Percentiles rank a stretch among this genome's conserved stretches.
Conservation (phyloP, 306 rosid species). For the Prunus salicina region DNA sequence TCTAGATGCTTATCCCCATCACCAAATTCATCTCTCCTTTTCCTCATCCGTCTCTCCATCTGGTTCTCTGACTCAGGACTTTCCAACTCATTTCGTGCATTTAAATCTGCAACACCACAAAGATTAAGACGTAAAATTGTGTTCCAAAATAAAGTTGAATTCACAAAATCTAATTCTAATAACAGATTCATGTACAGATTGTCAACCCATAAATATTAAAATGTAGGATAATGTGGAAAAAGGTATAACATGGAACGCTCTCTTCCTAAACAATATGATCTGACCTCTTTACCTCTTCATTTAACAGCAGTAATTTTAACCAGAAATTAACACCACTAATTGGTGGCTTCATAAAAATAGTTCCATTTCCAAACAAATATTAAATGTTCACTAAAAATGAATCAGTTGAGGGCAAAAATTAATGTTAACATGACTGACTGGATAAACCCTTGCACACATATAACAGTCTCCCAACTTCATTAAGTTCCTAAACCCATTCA, state of each 20-base stretch:
- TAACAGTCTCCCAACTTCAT: background rate
- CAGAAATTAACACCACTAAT: background rate
- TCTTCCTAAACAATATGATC: background rate
- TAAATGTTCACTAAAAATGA: background rate
- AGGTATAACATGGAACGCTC: background rate
- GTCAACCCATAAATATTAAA: background rate
- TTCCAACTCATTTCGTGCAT: constrained; percentile 54
- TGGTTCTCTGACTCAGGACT: constrained; percentile 71
- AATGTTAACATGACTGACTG: background rate
- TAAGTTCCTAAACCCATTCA: background rate
- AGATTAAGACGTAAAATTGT: constrained; percentile 18
- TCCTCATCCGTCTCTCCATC: constrained; percentile 63
- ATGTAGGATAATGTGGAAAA: background rate
- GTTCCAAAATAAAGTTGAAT: constrained; percentile 5
- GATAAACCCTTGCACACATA: background rate
- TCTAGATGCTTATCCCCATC: constrained; percentile 66
- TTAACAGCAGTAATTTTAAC: background rate
- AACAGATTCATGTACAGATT: background rate
- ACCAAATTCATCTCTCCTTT: constrained; percentile 60
- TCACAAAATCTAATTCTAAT: background rate
- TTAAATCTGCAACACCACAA: constrained; percentile 46
- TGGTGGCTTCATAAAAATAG: background rate
- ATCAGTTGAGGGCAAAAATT: background rate
- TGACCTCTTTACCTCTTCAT: background rate
- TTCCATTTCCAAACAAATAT: background rate